These are phyloP conservation scores for Silene coronaria DNA, from an alignment of 179 eudicot genomes.

Conservation along the genomic window DNA sequence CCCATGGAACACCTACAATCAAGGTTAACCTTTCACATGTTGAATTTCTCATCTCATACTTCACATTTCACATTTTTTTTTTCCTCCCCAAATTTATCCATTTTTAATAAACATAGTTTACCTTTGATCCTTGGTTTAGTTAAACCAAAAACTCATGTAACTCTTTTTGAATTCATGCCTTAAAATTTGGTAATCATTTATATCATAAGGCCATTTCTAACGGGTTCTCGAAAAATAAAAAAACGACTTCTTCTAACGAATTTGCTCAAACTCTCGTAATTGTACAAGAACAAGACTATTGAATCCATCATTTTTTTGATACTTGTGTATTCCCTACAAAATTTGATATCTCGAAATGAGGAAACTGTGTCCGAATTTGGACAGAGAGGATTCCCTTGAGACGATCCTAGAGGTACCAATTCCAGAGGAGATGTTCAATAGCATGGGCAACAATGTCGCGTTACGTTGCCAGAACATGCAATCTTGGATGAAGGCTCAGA, in stretches of 20 bases:
- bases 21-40: slow-evolving; percentile 36
- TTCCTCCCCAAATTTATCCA: slow-evolving; percentile 11
- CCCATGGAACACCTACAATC: slow-evolving; percentile 28
- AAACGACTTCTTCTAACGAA: neutral
- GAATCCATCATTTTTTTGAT: neutral
- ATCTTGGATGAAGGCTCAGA: slow-evolving; percentile 90
- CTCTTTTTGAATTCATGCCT: neutral
- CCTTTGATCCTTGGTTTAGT: slow-evolving; percentile 1
- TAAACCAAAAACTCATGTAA: neutral
- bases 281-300: too few relatives aligned
- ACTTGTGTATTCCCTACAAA: neutral
- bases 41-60: slow-evolving; percentile 13
- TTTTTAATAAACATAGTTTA: neutral
- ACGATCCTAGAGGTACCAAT: slow-evolving; percentile 89
- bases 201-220: too few relatives aligned
- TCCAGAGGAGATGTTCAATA: slow-evolving; percentile 83
- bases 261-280: neutral
- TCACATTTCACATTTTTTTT: slow-evolving; percentile 9
- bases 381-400: slow-evolving; percentile 75
- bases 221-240: neutral
- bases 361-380: slow-evolving; percentile 84
- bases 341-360: slow-evolving; percentile 38
- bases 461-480: slow-evolving; percentile 78
- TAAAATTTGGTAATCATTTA: too few relatives aligned
- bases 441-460: slow-evolving; percentile 58